Evolutionary conservation across 139 green algal species (phyloP), one percentile per base, ranked within the genome.

Genomic region (Pycnococcus provasolii): DNA sequence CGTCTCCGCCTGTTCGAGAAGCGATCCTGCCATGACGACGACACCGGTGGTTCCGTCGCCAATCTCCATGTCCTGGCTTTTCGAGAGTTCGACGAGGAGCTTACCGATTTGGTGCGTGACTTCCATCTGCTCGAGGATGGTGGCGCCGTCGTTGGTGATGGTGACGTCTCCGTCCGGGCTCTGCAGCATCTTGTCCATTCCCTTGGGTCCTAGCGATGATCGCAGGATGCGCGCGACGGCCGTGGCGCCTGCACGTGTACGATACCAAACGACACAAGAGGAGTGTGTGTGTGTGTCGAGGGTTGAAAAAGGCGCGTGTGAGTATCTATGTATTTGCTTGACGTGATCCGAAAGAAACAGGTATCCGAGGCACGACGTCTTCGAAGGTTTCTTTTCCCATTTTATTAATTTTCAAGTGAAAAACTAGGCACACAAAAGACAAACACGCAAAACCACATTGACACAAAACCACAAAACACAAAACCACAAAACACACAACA

Each of bases 161-260:
- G 89, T 95, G 1, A 99, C 87, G 66, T 99, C 94, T 4, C 94
- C 94, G 67, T 99, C 94, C 1, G 81, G 77, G 55, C 84, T 89
- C 68, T 99, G 93, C 53, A 99, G 81, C 86, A 99, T 95, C 74
- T 99, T 99, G 85, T 99, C 94, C 94, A 99, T 99, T 63, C 94
- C 94, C 60, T 84, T 85, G 41, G 78, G 80, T 47, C 78, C 78
- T 3, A 84, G 52, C 9, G 64, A 78, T 8, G 70, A 74, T 8
- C 78, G 65, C 41, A 85, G 66, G 42, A 81, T 80, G 39, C 62
- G 70, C 1, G 94, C 85, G 2, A 99, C 90, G 0, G 85, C 82
- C 73, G 96, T 96, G 13, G 90, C 94, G 4, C 94, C 94, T 9
- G 26, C 26, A 26, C 26, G 26, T 26, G 26, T 26, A 26, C 26